Conservation (phyloP, 345 rosid species). For the Euphorbia peplus region DNA sequence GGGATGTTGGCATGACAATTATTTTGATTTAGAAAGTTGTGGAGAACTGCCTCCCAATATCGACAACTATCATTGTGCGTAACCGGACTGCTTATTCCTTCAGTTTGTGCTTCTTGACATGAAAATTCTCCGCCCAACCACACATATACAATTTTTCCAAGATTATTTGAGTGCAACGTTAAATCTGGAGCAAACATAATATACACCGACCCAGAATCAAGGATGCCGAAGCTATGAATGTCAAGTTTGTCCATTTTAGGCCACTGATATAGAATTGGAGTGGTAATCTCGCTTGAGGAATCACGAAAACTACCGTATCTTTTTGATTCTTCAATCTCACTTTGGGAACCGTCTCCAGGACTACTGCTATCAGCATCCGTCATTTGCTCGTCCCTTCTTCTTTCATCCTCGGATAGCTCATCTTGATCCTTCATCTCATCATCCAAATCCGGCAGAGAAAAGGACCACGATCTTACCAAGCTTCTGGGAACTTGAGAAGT, state of each 20-base stretch:
- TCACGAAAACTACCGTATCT: slow-evolving; percentile 10
- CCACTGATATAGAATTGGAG: slow-evolving; percentile 34
- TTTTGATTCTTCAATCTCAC: slow-evolving; percentile 20
- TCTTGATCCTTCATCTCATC: slow-evolving; percentile 39
- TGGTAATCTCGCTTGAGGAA: slow-evolving; percentile 9
- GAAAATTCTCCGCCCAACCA: slow-evolving; percentile 34
- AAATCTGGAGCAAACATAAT: slow-evolving; percentile 27
- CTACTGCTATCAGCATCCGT: slow-evolving; percentile 29
- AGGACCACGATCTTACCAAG: slow-evolving; percentile 49
- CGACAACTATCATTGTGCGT: slow-evolving; percentile 13
- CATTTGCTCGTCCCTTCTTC: slow-evolving; percentile 34
- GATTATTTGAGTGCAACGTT: slow-evolving; percentile 7
- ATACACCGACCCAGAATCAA: slow-evolving; percentile 37
- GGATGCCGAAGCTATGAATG: slow-evolving; percentile 20
- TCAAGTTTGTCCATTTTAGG: slow-evolving; percentile 35
- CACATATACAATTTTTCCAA: slow-evolving; percentile 29
- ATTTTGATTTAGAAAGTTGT: slow-evolving; percentile 28
- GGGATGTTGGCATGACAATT: slow-evolving; percentile 26
- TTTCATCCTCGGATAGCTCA: slow-evolving; percentile 28
- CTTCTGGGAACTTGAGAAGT: slow-evolving; percentile 27
- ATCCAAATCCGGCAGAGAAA: slow-evolving; percentile 37
- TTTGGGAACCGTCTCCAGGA: slow-evolving; percentile 15
- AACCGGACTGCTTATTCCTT: slow-evolving; percentile 11
- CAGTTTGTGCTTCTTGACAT: slow-evolving; percentile 14
- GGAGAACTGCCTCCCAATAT: slow-evolving; percentile 27